Conservation (phyloP, 306 rosid genomes). For the Coriaria nepalensis region DNA sequence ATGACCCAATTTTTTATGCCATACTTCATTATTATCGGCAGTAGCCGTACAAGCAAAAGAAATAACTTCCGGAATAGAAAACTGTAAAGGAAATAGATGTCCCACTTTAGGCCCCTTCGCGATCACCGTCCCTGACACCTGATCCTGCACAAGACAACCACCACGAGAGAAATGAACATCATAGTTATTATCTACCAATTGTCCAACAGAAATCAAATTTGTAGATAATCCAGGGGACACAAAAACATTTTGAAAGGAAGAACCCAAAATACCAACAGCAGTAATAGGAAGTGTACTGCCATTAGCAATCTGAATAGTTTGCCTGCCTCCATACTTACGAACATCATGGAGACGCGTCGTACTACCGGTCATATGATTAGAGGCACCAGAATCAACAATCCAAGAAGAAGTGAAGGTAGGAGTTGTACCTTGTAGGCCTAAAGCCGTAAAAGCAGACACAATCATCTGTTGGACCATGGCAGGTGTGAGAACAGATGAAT, state of each 20-base stretch:
- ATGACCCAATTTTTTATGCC: too few species aligned
- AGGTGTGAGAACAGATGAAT: too few species aligned
- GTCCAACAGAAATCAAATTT: background rate
- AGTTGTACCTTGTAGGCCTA: background rate
- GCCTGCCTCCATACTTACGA: background rate
- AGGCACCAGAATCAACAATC: background rate
- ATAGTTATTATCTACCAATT: background rate
- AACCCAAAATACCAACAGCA: background rate
- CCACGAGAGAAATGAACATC: background rate
- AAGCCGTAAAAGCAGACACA: background rate
- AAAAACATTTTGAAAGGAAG: background rate
- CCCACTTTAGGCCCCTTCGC: too few species aligned
- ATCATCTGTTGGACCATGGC: background rate
- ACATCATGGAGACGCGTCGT: background rate
- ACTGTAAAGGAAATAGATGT: too few species aligned
- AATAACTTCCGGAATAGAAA: too few species aligned
- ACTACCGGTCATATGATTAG: constrained; percentile 1
- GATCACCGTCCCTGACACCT: too few species aligned
- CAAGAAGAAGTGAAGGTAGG: background rate
- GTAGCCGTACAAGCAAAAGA: too few species aligned
- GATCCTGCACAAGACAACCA: constrained; percentile 6
- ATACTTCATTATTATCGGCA: too few species aligned
- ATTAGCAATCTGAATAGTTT: background rate
- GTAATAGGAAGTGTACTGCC: background rate
- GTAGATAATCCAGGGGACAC: background rate